Conservation (phyloP, 169 alveolate genomes). For the Theileria orientalis region DNA sequence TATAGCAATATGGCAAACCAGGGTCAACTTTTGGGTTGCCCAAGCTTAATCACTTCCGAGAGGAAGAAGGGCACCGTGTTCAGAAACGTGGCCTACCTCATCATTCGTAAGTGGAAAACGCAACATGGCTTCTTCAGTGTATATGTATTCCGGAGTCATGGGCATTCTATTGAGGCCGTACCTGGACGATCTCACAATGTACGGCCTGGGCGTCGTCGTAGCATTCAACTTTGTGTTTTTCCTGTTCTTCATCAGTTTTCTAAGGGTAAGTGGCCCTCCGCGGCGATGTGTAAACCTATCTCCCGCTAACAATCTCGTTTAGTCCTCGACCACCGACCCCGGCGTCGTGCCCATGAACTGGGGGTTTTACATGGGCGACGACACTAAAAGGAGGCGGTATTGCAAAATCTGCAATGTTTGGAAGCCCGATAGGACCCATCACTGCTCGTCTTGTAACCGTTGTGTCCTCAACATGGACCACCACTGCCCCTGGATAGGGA, state of each 20-base stretch:
- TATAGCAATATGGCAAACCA: conserved; percentile 4
- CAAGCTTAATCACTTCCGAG: not conserved
- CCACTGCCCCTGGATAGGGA: conserved; percentile 98
- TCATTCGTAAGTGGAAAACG: conserved; percentile 26
- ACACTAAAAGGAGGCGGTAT: conserved; percentile 91
- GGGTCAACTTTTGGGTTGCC: not conserved
- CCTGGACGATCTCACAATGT: conserved; percentile 34
- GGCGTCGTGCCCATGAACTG: conserved; percentile 93
- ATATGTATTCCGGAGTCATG: conserved; percentile 64
- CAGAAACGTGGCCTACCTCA: conserved; percentile 55
- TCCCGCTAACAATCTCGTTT: conserved; percentile 19
- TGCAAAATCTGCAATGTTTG: conserved; percentile 96
- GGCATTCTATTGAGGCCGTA: conserved; percentile 50
- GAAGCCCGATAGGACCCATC: conserved; percentile 98
- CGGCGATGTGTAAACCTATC: not conserved
- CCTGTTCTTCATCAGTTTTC: conserved; percentile 58
- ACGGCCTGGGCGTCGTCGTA: conserved; percentile 17
- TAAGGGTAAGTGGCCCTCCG: conserved; percentile 60
- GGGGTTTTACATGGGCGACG: conserved; percentile 98
- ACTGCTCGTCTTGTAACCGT: conserved; percentile 94
- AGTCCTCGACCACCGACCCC: conserved; percentile 91
- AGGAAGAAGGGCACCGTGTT: conserved; percentile 49
- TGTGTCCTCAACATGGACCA: conserved; percentile 97
- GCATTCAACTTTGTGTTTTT: conserved; percentile 39
- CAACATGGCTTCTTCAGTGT: conserved; percentile 21